Evolutionary conservation across 306 rosid genomes (phyloP), one percentile per base, ranked within the genome.

Genomic region (Lagenaria siceraria): DNA sequence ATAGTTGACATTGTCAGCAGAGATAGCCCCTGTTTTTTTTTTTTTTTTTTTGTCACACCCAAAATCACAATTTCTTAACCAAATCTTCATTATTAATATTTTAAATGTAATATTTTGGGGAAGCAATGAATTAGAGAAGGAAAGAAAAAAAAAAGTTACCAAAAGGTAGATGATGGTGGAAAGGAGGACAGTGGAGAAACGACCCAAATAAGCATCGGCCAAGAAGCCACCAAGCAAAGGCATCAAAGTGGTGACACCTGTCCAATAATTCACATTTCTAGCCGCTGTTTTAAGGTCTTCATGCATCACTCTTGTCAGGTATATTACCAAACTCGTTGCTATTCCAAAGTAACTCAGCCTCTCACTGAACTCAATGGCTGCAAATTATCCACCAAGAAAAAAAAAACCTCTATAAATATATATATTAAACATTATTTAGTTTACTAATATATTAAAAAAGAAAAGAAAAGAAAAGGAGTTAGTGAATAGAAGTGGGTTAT

Each of bases 321-420:
- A 95, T 56, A 95, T 68, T 36, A 95, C 86, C 75, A 95, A 89
- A 81, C 96, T 95, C 0, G 90, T 83, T 75, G 97, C 97, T 86
- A 95, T 82, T 52, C 96, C 98, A 69, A 89, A 95, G 81, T 90
- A 90, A 80, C 92, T 95, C 83, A 95, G 42, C 82, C 98, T 89
- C 88, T 95, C 98, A 25, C 98, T 89, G 82, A 90, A 89, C 84
- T 95, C 98, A 60, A 92, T 92, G 52, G 92, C 98, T 94, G 89
- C 86, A 60, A 35, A 59, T 55, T 48, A 49, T 49, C 15, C 49
- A 49, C 2, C 55, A 43, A 11, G n/a, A 14, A 46, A 3, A 46
- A 46, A 46, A 12, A 12, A 46, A 12, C 2, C 8, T 43, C 49
- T 14, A 43, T 43, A 43, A 43, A 43, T 43, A 38, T 38, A n/a